Evolutionary conservation across 208 protist species (phyloP), one percentile per base, ranked within the genome.

Genomic region (Trypanosoma platydactyli): DNA sequence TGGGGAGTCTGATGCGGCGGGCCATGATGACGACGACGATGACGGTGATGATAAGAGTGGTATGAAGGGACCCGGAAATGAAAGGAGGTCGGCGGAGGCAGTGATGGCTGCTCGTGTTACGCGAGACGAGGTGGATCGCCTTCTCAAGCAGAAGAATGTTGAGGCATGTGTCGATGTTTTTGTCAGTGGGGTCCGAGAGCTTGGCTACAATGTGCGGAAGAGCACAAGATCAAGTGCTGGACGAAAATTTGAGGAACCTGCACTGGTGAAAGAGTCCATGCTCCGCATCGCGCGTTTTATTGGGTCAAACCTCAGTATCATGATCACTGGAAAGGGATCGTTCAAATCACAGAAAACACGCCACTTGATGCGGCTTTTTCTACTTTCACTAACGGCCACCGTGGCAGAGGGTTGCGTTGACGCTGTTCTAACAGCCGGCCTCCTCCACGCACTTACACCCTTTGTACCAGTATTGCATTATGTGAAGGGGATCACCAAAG

Each of bases 401-500:
- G 79, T 94, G 18, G 76, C 68, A 3, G 86, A 93, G 60, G 79
- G 81, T 60, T 81, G 56, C 67, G 50, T 79, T 15, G 87, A 94
- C 71, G 52, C 78, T 25, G 76, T 76, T 46, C 69, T 96, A 38
- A 85, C 83, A 3, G 41, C 81, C 1, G 79, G 82, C 6, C 76
- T 96, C 25, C 76, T 94, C 54, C 85, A 94, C 45, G 72, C 86
- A 18, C 51, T 93, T n/a, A 80, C 78, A 16, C 79, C 84, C 1
- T 95, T 94, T 79, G 88, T 97, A 57, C 88, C 86, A 18, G 63
- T 94, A 41, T 71, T 97, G n/a, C 88, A 97, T 80, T 94, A 89
- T 71, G 75, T 95, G 44, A 87, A 89, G 53, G 91, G 89, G 25
- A 76, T 90, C 29, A 94, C 91, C 16, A 88, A 87, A 68, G 58